phyloP scores from a whole-genome alignment of 2,329 filamentous ascomycete species.

The Penicillium frequentans region DNA sequence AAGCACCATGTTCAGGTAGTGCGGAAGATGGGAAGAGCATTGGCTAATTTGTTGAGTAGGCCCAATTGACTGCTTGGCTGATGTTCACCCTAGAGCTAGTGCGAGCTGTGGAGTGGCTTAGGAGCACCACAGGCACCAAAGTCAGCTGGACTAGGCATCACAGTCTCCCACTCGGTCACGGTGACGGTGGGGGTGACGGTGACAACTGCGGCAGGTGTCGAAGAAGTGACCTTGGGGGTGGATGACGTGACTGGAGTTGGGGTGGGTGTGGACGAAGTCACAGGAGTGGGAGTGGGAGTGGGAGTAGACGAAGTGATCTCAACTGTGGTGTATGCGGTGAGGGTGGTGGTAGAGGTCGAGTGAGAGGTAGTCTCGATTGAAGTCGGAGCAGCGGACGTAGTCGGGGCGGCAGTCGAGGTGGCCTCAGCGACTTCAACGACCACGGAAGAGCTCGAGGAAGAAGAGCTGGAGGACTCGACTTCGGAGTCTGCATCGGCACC shows the following conservation, averaged over 20 bases:
- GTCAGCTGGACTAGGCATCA: background rate
- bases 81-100: background rate
- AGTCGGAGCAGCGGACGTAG: background rate
- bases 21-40: background rate
- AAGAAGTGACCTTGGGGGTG: background rate
- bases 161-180: too few relatives aligned
- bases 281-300: background rate
- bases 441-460: background rate
- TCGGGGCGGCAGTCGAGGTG: background rate
- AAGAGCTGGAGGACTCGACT: background rate
- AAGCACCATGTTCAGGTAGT: background rate
- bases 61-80: background rate
- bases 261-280: background rate
- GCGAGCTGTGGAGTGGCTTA: background rate
- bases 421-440: background rate
- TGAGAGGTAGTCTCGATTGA: too few relatives aligned
- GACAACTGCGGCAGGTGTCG: background rate
- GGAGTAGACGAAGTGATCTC: too few relatives aligned
- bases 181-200: background rate
- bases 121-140: background rate
- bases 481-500: background rate
- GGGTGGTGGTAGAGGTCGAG: background rate
- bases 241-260: background rate
- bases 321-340: background rate
- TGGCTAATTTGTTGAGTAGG: background rate